These are phyloP conservation scores for Pichia occidentalis DNA, from an alignment of 805 yeast genomes.

Conservation along the genomic window DNA sequence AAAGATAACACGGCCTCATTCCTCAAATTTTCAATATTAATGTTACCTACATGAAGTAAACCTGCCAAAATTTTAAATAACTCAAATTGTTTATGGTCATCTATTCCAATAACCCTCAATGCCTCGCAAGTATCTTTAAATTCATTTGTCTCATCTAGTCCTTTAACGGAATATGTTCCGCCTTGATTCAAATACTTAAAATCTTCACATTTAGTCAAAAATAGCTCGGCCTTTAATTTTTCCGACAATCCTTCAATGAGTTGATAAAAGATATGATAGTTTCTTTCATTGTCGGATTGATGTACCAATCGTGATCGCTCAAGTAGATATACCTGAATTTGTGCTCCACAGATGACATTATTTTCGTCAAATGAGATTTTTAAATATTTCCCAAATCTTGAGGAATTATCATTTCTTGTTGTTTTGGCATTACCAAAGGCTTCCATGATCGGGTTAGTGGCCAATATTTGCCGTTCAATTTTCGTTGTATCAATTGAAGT, in stretches of 20 bases:
- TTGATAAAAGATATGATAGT: constrained; percentile 93
- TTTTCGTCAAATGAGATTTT: constrained; percentile 77
- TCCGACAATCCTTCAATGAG: constrained; percentile 65
- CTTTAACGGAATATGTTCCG: constrained; percentile 56
- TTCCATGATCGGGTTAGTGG: constrained; percentile 96
- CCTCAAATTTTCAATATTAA: constrained; percentile 75
- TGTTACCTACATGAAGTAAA: constrained; percentile 86
- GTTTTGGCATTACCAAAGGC: constrained; percentile 99
- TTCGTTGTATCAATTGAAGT: constrained; percentile 48
- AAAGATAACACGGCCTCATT: constrained; percentile 71
- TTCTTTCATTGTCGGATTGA: constrained; percentile 82
- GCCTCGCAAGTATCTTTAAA: constrained; percentile 73
- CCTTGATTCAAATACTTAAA: constrained; percentile 85
- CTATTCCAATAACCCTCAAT: constrained; percentile 69
- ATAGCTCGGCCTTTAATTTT: constrained; percentile 49
- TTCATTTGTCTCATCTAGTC: constrained; percentile 78
- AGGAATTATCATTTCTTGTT: constrained; percentile 93
- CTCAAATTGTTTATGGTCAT: constrained; percentile 47
- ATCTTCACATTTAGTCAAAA: constrained; percentile 58
- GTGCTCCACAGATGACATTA: constrained; percentile 84
- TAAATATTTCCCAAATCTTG: constrained; percentile 93
- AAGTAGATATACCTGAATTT: constrained; percentile 83
- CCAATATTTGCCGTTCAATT: constrained; percentile 88
- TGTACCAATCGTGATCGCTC: constrained; percentile 92
- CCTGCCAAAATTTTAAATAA: constrained; percentile 82